phyloP scores from a whole-genome alignment of 305 asterid genomes.

The Monarda citriodora region DNA sequence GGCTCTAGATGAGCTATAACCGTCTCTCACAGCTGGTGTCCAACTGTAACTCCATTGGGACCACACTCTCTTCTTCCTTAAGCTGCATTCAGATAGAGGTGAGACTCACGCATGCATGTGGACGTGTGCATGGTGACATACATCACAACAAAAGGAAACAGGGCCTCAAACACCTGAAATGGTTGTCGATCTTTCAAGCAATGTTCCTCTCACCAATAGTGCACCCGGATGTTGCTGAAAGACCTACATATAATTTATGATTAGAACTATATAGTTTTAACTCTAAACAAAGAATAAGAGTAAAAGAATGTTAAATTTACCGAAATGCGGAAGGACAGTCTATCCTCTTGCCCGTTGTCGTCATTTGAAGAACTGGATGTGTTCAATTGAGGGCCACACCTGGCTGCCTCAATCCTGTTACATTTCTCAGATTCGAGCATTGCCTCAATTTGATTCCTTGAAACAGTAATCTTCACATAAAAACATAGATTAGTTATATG shows the following conservation, averaged over 20 bases:
- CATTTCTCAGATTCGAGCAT: constrained; percentile 36
- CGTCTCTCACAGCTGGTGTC: no score
- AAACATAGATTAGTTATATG: constrained; percentile 18
- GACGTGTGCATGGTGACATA: no score
- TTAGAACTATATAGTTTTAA: constrained; percentile 3
- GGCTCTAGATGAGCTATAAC: no score
- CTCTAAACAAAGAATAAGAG: not conserved
- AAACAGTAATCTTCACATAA: constrained; percentile 41
- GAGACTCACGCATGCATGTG: no score
- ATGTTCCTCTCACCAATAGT: constrained; percentile 66
- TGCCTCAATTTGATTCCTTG: constrained; percentile 51
- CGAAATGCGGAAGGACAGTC: constrained; percentile 53
- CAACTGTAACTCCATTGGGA: no score
- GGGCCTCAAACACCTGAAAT: constrained; percentile 40
- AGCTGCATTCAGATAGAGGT: no score
- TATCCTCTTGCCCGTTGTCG: constrained; percentile 26
- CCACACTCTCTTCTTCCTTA: no score
- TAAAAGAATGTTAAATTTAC: constrained; percentile 32
- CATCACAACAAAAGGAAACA: no score
- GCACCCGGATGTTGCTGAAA: constrained; percentile 93
- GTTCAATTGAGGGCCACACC: constrained; percentile 25
- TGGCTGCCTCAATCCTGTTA: constrained; percentile 16
- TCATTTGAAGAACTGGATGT: constrained; percentile 22
- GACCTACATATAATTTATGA: constrained; percentile 42
- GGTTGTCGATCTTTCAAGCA: constrained; percentile 57